phyloP scores from a whole-genome alignment of 805 yeast species.

The Ogataea angusta region DNA sequence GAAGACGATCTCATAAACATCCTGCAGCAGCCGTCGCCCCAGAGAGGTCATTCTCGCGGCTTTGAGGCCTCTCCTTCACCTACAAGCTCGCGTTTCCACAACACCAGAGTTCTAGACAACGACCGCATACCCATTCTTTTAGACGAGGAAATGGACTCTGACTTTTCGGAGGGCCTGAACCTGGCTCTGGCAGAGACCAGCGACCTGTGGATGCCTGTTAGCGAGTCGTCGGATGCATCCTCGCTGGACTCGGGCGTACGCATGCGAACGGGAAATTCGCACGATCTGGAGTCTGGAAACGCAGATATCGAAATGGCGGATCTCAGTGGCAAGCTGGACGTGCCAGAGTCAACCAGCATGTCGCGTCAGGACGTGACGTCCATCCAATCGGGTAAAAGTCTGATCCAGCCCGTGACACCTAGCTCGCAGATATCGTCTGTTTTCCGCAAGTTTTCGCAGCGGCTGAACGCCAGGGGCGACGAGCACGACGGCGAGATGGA shows the following conservation, averaged over 20 bases:
- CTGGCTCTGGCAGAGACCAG: conserved; percentile 22
- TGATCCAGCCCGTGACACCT: conserved; percentile 13
- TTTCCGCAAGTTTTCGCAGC: conserved; percentile 23
- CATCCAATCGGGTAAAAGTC: background rate
- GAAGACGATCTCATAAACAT: background rate
- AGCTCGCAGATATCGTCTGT: conserved; percentile 19
- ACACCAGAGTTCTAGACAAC: background rate
- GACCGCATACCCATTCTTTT: conserved; percentile 8
- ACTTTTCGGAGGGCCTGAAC: conserved; percentile 20
- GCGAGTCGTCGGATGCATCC: conserved; percentile 1
- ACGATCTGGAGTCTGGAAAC: background rate
- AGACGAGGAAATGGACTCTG: conserved; percentile 18
- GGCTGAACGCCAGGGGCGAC: conserved; percentile 23
- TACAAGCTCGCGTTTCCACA: conserved; percentile 2
- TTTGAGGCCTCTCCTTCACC: background rate
- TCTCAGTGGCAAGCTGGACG: background rate
- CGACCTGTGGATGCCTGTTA: conserved; percentile 23
- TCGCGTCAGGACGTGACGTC: conserved; percentile 2
- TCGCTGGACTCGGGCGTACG: background rate
- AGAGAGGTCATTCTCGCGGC: background rate
- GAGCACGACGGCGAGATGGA: conserved; percentile 14
- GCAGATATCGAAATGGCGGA: conserved; percentile 1
- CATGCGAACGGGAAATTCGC: conserved; percentile 3
- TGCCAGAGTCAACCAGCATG: background rate
- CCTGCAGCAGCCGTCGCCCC: conserved; percentile 4